Evolutionary conservation across 1,284 basidiomycete genomes (phyloP).

Genomic region (Apiotrichum porosum): DNA sequence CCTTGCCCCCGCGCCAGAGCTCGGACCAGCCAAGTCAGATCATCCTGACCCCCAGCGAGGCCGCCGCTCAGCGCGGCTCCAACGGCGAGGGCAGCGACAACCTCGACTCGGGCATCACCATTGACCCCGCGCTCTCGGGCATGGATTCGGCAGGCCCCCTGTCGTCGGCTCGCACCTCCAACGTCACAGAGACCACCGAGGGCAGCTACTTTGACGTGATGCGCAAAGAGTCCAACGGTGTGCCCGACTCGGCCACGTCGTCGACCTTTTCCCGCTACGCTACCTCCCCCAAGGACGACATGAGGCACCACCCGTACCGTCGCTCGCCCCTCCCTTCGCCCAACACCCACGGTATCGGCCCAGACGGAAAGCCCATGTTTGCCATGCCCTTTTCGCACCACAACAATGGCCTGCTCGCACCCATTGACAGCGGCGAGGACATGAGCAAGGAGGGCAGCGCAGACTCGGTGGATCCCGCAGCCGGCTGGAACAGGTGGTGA

Average conservation of each 20-base stretch:
- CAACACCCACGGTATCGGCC: constrained; percentile 15
- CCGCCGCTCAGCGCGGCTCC: constrained; percentile 12
- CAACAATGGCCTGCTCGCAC: constrained; percentile 2
- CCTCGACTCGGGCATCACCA: constrained; percentile 14
- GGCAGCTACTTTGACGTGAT: constrained; percentile 16
- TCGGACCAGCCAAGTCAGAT: constrained; percentile 33
- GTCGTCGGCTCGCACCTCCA: constrained; percentile 2
- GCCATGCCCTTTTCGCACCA: constrained; percentile 30
- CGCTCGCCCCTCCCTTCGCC: constrained; percentile 23
- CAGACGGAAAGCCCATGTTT: constrained; percentile 36
- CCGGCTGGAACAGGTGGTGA: constrained; percentile 1
- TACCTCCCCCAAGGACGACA: constrained; percentile 19
- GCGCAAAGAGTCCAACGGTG: constrained; percentile 9
- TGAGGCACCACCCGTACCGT: constrained; percentile 32
- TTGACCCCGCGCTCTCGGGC: constrained; percentile 19
- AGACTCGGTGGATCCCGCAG: neutral
- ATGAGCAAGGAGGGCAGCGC: constrained; percentile 12
- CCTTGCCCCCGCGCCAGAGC: constrained; percentile 30
- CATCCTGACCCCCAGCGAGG: constrained; percentile 41
- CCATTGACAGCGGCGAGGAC: constrained; percentile 7
- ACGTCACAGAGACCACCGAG: constrained; percentile 1
- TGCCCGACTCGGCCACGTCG: constrained; percentile 16
- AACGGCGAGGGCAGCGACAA: constrained; percentile 1
- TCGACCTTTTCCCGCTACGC: constrained; percentile 31
- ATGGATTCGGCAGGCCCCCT: constrained; percentile 4